Percentiles rank a stretch among this genome's conserved stretches.
These are phyloP conservation scores for Cephalotrichum gorgonifer DNA, from an alignment of 2,329 filamentous ascomycete genomes.

Conservation along the genomic window DNA sequence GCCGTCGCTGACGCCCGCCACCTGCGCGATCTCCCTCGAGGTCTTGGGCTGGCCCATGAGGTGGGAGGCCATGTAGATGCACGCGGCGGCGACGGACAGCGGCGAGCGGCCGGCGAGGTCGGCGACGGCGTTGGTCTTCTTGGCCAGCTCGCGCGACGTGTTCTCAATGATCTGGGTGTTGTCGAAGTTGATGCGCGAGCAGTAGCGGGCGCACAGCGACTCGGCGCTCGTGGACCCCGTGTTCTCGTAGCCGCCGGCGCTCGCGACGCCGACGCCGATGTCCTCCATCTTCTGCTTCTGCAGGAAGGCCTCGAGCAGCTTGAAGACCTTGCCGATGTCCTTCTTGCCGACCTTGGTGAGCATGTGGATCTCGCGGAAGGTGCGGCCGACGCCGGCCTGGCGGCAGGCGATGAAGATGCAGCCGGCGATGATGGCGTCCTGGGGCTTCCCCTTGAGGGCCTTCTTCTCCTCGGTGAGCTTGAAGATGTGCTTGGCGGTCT, in stretches of 20 bases:
- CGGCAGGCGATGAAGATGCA: slow-evolving; percentile 98
- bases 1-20: slow-evolving; percentile 88
- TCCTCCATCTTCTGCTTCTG: slow-evolving; percentile 60
- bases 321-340: slow-evolving; percentile 94
- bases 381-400: slow-evolving; percentile 75
- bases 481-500: slow-evolving; percentile 89
- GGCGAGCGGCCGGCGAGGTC: slow-evolving; percentile 88
- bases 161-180: slow-evolving; percentile 65
- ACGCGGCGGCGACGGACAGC: slow-evolving; percentile 85
- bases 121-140: slow-evolving; percentile 65
- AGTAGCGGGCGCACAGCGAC: slow-evolving; percentile 83
- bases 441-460: slow-evolving; percentile 88
- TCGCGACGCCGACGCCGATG: slow-evolving; percentile 33
- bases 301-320: slow-evolving; percentile 81
- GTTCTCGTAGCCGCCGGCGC: slow-evolving; percentile 59
- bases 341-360: slow-evolving; percentile 93
- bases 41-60: slow-evolving; percentile 69
- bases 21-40: slow-evolving; percentile 76
- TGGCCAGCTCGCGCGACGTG: slow-evolving; percentile 68
- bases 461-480: slow-evolving; percentile 90
- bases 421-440: slow-evolving; percentile 87
- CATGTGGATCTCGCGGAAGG: slow-evolving; percentile 89
- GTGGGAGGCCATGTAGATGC: slow-evolving; percentile 91
- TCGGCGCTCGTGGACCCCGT: slow-evolving; percentile 70
- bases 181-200: slow-evolving; percentile 68